Percentiles rank a stretch among this genome's conserved stretches.
Conservation (phyloP, 2,329 filamentous ascomycete genomes). For the Neonectria sp. region DNA sequence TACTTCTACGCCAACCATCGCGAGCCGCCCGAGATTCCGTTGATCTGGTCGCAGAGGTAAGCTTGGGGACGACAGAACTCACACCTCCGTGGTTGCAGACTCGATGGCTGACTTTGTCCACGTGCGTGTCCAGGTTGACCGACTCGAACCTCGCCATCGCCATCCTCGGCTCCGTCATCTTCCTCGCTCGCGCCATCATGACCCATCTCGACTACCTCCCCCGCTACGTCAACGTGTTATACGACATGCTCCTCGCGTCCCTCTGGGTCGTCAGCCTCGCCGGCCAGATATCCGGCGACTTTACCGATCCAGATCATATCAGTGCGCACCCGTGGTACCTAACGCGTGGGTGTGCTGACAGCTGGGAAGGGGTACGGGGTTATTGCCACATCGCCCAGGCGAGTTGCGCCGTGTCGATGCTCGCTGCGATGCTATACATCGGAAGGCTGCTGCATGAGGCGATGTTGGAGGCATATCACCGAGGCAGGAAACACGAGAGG, state of each 20-base stretch:
- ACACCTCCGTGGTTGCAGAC: not conserved
- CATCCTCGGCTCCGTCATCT: constrained; percentile 48
- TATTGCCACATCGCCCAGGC: constrained; percentile 45
- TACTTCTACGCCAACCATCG: constrained; percentile 51
- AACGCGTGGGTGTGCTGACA: constrained; percentile 36
- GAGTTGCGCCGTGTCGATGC: constrained; percentile 37
- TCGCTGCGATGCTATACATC: constrained; percentile 39
- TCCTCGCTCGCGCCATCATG: constrained; percentile 45
- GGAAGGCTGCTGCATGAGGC: constrained; percentile 32
- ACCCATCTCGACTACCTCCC: constrained; percentile 43
- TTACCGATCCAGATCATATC: constrained; percentile 42
- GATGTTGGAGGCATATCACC: constrained; percentile 28
- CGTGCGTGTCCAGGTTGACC: constrained; percentile 38
- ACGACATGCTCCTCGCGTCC: constrained; percentile 47
- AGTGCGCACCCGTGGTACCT: constrained; percentile 49
- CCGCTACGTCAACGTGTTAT: constrained; percentile 43
- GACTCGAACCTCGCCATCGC: constrained; percentile 50
- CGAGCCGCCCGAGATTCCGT: constrained; percentile 47
- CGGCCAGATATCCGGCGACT: constrained; percentile 44
- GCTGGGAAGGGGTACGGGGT: constrained; percentile 31
- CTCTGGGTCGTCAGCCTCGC: constrained; percentile 48
- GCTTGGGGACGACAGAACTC: not conserved
- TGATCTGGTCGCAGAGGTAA: constrained; percentile 49
- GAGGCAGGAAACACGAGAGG: constrained; percentile 21
- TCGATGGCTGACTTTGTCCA: not conserved